Evolutionary conservation across 2,329 filamentous ascomycete species (phyloP), one percentile per base, ranked within the genome.

Genomic region (Thielaviopsis euricoi): DNA sequence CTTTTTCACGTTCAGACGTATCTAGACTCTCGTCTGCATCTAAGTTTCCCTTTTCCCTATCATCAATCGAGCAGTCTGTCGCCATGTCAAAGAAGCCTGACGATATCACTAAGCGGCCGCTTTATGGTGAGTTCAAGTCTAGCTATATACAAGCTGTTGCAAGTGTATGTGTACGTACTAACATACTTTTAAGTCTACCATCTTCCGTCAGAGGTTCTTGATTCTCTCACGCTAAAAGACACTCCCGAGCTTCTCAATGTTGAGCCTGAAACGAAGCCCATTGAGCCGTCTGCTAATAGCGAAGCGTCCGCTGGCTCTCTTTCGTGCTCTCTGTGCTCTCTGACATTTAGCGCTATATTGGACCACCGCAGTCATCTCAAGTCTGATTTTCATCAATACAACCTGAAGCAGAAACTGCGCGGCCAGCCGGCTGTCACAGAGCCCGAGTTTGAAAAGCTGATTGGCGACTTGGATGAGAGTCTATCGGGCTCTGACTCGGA

Each of bases 311-410:
- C 79, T 43, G 80, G 81, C 10, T 78, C 86, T 6, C 89, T 87
- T 60, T 80, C 88, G 15, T 98, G 93, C 46, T 82, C 84, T 0
- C 76, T 97, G 4, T 98, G 93, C 71, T 75, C 77, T 46, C 76
- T 89, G 43, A 74, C 78, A 5, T 95, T 94, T 65, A 66, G 76
- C 33, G 84, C 77, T 10, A 77, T 95, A 7, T 76, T 82, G 61
- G 91, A 97, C 61, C 91, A 97, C 67, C 81, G 88, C 61, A 79
- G 81, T 60, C 93, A 98, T 70, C 82, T 88, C 59, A 86, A 87
- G 65, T 95, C 91, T 10, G 93, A 98, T 66, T 76, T 94, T 53
- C 93, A 98, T 69, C 80, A 85, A 63, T 98, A 96, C 72, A 98
- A 98, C 68, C 72, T 97, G 61, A 97, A 95, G 71, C 87, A 91